Conservation (phyloP, 306 rosid genomes). For the Vigna reflexopilosa region DNA sequence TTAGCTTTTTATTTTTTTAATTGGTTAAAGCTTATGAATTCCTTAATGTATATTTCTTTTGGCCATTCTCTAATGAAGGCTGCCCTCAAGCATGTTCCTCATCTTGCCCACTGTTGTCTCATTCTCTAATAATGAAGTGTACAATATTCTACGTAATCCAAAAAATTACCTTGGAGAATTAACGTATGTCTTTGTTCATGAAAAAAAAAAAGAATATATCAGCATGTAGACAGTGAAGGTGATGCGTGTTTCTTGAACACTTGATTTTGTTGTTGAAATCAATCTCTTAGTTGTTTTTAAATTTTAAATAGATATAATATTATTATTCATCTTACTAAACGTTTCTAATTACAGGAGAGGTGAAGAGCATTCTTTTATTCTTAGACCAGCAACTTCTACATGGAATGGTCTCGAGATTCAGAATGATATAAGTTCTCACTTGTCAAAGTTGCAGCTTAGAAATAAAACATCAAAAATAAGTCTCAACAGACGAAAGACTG, state of each 20-base stretch:
- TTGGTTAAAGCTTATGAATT: background rate
- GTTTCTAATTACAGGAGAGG: slow-evolving; percentile 76
- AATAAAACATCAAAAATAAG: slow-evolving; percentile 57
- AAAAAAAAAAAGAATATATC: background rate
- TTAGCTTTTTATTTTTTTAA: background rate
- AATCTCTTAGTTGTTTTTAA: slow-evolving; percentile 6
- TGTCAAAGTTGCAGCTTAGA: slow-evolving; percentile 55
- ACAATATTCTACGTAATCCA: background rate
- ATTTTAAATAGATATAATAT: slow-evolving; percentile 33
- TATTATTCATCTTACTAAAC: slow-evolving; percentile 42
- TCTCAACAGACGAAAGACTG: slow-evolving; percentile 52
- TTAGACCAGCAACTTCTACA: slow-evolving; percentile 74
- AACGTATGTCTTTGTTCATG: slow-evolving; percentile 3
- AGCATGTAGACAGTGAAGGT: background rate
- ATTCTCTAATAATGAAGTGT: slow-evolving; percentile 11
- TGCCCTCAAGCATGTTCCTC: background rate
- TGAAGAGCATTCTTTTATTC: slow-evolving; percentile 94
- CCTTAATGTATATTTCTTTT: background rate
- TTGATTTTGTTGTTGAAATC: slow-evolving; percentile 19
- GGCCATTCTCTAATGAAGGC: background rate
- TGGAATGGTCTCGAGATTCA: slow-evolving; percentile 63
- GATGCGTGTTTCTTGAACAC: slow-evolving; percentile 23
- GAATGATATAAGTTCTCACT: slow-evolving; percentile 61
- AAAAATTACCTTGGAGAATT: slow-evolving; percentile 10
- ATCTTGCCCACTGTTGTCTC: background rate